Evolutionary conservation across 129 eudicot species (phyloP).

Genomic region (Chrysanthemum seticuspe): DNA sequence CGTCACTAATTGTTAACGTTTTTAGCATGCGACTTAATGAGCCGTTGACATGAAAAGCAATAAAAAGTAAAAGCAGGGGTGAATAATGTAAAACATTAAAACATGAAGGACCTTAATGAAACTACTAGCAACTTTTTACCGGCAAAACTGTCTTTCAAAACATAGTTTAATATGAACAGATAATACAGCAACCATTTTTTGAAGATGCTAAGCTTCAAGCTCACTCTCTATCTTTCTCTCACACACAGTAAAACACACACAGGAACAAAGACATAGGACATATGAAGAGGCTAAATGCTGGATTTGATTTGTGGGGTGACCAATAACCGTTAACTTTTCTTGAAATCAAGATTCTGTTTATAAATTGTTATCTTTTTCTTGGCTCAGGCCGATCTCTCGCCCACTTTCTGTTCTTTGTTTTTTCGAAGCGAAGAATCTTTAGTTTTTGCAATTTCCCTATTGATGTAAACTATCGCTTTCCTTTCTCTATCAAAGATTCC

Average conservation of each 20-base stretch:
- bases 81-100: conserved; percentile 5
- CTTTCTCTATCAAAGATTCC: conserved; percentile 57
- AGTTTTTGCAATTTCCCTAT: conserved; percentile 17
- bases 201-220: conserved; percentile 37
- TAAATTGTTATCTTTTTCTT: conserved; percentile 28
- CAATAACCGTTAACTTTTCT: conserved; percentile 34
- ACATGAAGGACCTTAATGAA: conserved; percentile 20
- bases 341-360: conserved; percentile 33
- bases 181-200: conserved; percentile 8
- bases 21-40: conserved; percentile 31
- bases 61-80: conserved; percentile 20
- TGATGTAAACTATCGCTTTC: conserved; percentile 21
- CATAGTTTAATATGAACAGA: conserved; percentile 16
- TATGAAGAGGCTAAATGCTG: conserved; percentile 7
- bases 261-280: background rate
- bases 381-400: conserved; percentile 45
- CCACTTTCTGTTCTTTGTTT: conserved; percentile 44
- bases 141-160: conserved; percentile 48
- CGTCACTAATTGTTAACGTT: conserved; percentile 22
- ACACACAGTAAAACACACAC: background rate
- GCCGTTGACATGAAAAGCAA: conserved; percentile 35
- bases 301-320: conserved; percentile 41
- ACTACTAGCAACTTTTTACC: conserved; percentile 31
- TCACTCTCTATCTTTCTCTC: conserved; percentile 28
- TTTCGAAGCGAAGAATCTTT: conserved; percentile 73